Conservation (phyloP, 306 rosid genomes). For the Datisca glomerata region DNA sequence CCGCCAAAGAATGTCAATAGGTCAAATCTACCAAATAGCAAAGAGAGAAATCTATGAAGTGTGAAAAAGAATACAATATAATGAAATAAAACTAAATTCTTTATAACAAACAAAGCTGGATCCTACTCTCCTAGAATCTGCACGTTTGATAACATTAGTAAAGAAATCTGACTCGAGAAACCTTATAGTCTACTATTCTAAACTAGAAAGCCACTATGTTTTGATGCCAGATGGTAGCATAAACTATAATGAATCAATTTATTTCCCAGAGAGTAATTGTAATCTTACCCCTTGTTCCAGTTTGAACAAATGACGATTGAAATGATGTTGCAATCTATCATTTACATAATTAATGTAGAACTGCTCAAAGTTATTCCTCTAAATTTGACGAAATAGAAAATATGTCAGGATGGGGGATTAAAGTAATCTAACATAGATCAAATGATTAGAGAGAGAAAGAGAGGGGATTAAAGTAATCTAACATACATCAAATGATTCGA, state of each 20-base stretch:
- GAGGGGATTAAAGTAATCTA: conserved; percentile 9
- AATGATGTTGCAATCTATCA: conserved; percentile 94
- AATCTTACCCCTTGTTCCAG: conserved; percentile 89
- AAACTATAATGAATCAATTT: not conserved
- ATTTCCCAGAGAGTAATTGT: too few relatives aligned
- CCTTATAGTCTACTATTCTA: too few relatives aligned
- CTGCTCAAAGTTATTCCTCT: conserved; percentile 98
- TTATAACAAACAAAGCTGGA: too few relatives aligned
- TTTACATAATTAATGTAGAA: conserved; percentile 98
- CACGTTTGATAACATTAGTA: conserved; percentile 2
- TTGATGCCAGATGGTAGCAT: not conserved
- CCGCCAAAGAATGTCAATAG: conserved; percentile 27
- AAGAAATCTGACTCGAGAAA: too few relatives aligned
- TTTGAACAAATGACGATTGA: conserved; percentile 97
- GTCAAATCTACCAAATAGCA: not conserved
- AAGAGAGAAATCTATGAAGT: not conserved
- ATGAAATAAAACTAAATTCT: too few relatives aligned
- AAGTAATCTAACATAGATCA: too few relatives aligned
- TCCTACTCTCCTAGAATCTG: too few relatives aligned
- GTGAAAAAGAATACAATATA: not conserved
- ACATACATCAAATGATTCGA: conserved; percentile 94
- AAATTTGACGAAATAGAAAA: conserved; percentile 13
- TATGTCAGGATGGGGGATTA: conserved; percentile 6
- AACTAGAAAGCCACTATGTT: too few relatives aligned
- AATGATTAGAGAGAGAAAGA: too few relatives aligned